A percentile compares a stretch with the other conserved stretches of the same genome.
These are phyloP conservation scores for Lentinula novae-zelandiae DNA, from an alignment of 1,284 basidiomycete species.

Conservation along the genomic window DNA sequence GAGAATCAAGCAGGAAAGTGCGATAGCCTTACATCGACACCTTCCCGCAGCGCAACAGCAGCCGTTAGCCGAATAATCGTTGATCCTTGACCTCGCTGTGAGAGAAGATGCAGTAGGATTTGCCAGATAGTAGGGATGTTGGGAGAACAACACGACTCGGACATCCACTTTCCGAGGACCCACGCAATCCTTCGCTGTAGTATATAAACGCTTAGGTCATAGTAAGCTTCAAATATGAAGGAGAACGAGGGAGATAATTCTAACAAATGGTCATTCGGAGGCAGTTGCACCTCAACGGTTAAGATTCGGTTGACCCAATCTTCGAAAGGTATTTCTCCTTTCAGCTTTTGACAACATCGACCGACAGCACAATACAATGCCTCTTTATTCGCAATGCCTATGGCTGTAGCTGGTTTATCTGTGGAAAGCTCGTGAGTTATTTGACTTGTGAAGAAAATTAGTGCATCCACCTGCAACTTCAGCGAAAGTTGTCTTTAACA, in stretches of 20 bases:
- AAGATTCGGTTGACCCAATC: slow-evolving; percentile 64
- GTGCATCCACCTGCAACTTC: slow-evolving; percentile 46
- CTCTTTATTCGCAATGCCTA: slow-evolving; percentile 78
- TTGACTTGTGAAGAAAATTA: background rate
- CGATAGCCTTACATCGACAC: slow-evolving; percentile 67
- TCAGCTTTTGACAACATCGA: slow-evolving; percentile 70
- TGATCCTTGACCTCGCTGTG: slow-evolving; percentile 63
- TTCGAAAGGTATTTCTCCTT: slow-evolving; percentile 60
- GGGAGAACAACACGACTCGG: slow-evolving; percentile 57
- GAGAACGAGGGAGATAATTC: background rate
- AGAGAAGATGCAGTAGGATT: slow-evolving; percentile 70
- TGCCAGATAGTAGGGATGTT: slow-evolving; percentile 75
- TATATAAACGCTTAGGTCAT: slow-evolving; percentile 68
- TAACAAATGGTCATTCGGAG: slow-evolving; percentile 21
- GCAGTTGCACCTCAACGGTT: slow-evolving; percentile 44
- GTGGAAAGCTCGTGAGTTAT: slow-evolving; percentile 21
- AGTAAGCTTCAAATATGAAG: slow-evolving; percentile 15
- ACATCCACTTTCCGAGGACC: slow-evolving; percentile 84
- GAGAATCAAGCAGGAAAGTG: background rate
- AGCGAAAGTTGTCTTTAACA: slow-evolving; percentile 59
- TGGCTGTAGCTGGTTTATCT: slow-evolving; percentile 51
- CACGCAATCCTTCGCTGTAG: slow-evolving; percentile 88
- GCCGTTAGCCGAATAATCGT: slow-evolving; percentile 81
- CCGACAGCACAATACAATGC: slow-evolving; percentile 87
- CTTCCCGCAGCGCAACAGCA: slow-evolving; percentile 70